Evolutionary conservation across 2,329 filamentous ascomycete species (phyloP).

Genomic region (Orbilia blumenaviensis): DNA sequence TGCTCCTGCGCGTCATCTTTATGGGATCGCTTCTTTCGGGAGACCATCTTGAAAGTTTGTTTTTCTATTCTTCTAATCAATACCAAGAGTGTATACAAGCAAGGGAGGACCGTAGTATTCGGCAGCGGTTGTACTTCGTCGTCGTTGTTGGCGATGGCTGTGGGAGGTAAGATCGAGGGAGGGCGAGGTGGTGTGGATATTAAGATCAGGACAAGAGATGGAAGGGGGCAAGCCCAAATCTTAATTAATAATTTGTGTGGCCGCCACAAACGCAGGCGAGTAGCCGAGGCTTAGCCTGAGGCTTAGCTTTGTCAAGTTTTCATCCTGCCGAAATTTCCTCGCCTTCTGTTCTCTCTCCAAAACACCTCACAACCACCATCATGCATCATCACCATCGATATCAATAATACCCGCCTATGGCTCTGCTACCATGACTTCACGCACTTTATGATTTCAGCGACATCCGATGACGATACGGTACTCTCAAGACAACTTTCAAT

Average conservation of each 20-base stretch:
- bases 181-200: background rate
- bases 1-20: slow-evolving; percentile 89
- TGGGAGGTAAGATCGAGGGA: background rate
- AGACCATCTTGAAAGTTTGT: slow-evolving; percentile 61
- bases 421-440: no score
- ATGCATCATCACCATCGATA: background rate
- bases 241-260: background rate
- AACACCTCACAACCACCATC: no score
- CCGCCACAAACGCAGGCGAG: slow-evolving; percentile 9
- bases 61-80: background rate
- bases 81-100: background rate
- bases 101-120: background rate
- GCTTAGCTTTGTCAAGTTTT: slow-evolving; percentile 1
- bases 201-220: slow-evolving; percentile 8
- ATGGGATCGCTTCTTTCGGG: slow-evolving; percentile 91
- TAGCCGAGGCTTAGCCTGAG: background rate
- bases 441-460: no score
- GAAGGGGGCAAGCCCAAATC: slow-evolving; percentile 29
- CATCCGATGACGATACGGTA: no score
- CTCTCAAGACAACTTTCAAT: no score
- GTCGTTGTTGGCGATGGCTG: background rate
- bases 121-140: background rate
- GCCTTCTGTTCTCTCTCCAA: no score
- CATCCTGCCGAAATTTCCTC: background rate
- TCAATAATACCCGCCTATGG: no score